Percentiles rank a stretch among this genome's conserved stretches.
These are phyloP conservation scores for Termitomyces sp. DNA, from an alignment of 1,284 basidiomycete species.

Conservation along the genomic window DNA sequence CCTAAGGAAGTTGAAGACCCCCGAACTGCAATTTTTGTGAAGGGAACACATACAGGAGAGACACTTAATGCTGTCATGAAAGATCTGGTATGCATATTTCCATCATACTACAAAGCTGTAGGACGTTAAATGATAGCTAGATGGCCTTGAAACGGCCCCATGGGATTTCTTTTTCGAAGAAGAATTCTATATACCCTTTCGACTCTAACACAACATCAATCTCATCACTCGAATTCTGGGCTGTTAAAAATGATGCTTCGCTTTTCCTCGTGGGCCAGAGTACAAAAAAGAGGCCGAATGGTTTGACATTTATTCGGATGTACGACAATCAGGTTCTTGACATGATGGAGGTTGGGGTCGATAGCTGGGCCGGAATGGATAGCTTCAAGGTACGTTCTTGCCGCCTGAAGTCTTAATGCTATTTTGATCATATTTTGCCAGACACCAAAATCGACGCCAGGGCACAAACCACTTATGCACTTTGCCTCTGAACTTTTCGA, in stretches of 20 bases:
- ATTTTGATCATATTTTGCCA: constrained; percentile 24
- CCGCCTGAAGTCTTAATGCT: no score
- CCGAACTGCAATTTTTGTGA: constrained; percentile 83
- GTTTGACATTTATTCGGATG: constrained; percentile 83
- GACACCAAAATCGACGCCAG: constrained; percentile 85
- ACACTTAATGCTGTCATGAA: constrained; percentile 79
- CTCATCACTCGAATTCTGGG: constrained; percentile 88
- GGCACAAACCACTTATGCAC: constrained; percentile 92
- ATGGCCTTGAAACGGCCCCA: constrained; percentile 89
- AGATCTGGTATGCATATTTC: constrained; percentile 67
- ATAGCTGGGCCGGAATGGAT: constrained; percentile 73
- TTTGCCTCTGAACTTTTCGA: constrained; percentile 95
- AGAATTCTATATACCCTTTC: constrained; percentile 90
- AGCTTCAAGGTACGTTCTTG: constrained; percentile 70
- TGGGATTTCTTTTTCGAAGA: constrained; percentile 91
- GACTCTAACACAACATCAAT: constrained; percentile 63
- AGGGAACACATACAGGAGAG: constrained; percentile 83
- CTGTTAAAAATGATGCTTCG: constrained; percentile 90
- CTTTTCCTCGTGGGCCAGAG: constrained; percentile 90
- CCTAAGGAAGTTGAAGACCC: constrained; percentile 89
- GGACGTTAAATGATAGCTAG: constrained; percentile 33
- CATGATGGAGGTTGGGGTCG: constrained; percentile 92
- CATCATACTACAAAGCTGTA: not conserved
- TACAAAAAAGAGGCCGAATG: constrained; percentile 92
- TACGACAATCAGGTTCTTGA: constrained; percentile 88